These are phyloP conservation scores for Jacaranda mimosifolia DNA, from an alignment of 257 asterid species.

Conservation along the genomic window DNA sequence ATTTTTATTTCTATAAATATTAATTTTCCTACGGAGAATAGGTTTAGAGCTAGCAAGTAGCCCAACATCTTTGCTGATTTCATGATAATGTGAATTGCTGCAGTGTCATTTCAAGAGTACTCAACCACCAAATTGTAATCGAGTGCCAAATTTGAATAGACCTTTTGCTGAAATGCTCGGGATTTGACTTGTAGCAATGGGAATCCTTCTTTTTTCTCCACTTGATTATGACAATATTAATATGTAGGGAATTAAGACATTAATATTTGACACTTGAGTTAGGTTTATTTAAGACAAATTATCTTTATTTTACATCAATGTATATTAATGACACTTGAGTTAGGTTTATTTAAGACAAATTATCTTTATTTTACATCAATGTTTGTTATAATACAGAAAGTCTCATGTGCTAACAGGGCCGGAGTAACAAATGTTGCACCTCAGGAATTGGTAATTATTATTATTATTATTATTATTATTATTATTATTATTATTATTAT, in stretches of 20 bases:
- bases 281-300: background rate
- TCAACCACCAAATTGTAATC: background rate
- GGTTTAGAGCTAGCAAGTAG: too few species aligned
- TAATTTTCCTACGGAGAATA: too few species aligned
- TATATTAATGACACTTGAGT: background rate
- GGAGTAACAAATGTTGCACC: slow-evolving; percentile 18
- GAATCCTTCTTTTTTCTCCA: slow-evolving; percentile 1
- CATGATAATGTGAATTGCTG: background rate
- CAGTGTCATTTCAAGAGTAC: background rate
- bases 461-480: slow-evolving; percentile 11
- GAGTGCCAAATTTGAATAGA: slow-evolving; percentile 19
- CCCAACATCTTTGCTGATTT: background rate
- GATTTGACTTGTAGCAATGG: slow-evolving; percentile 7
- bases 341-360: background rate
- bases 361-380: background rate
- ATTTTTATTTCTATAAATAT: too few species aligned
- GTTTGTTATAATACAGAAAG: background rate
- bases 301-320: background rate
- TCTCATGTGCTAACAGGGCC: slow-evolving; percentile 24
- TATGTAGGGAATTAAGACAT: background rate
- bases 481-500: slow-evolving; percentile 12
- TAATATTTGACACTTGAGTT: background rate
- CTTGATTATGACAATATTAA: background rate
- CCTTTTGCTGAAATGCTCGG: background rate
- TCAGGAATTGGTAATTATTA: background rate